Evolutionary conservation across 371 early-diverging fungal species (phyloP).

Genomic region (Actinomortierella wolfii): DNA sequence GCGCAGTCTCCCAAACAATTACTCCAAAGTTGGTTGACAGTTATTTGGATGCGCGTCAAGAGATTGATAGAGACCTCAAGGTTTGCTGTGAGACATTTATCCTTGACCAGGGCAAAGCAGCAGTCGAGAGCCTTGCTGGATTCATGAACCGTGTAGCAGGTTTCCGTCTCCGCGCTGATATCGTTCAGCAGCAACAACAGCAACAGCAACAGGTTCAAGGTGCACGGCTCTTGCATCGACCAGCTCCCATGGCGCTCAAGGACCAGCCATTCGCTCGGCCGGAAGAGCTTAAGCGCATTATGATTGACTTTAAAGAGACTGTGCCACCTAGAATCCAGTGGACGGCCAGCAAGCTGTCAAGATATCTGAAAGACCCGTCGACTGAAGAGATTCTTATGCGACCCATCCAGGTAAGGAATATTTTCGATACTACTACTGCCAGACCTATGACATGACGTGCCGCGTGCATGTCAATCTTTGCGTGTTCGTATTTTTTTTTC

Average conservation of each 20-base stretch:
- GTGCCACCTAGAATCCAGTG: conserved; percentile 57
- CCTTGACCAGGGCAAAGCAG: conserved; percentile 61
- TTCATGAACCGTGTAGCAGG: conserved; percentile 71
- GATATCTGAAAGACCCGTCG: conserved; percentile 75
- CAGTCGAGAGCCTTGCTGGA: conserved; percentile 68
- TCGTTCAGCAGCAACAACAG: conserved; percentile 36
- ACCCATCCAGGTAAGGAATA: conserved; percentile 65
- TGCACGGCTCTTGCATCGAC: conserved; percentile 21
- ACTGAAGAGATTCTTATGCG: conserved; percentile 76
- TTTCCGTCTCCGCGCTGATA: conserved; percentile 38
- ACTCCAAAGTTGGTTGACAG: conserved; percentile 65
- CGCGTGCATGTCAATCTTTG: too few species aligned
- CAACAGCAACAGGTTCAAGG: conserved; percentile 22
- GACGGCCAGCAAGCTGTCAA: conserved; percentile 61
- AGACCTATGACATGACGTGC: too few species aligned
- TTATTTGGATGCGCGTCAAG: conserved; percentile 59
- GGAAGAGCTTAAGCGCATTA: conserved; percentile 41
- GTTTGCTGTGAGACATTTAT: conserved; percentile 79
- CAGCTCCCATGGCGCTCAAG: conserved; percentile 40
- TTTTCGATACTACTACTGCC: too few species aligned
- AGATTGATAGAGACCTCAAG: conserved; percentile 75
- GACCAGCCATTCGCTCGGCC: conserved; percentile 52
- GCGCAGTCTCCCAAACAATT: conserved; percentile 60
- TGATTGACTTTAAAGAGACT: conserved; percentile 57
- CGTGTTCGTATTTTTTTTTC: background rate